These are phyloP conservation scores for Geotrichum europaeum DNA, from an alignment of 1,139 yeast species.

Conservation along the genomic window DNA sequence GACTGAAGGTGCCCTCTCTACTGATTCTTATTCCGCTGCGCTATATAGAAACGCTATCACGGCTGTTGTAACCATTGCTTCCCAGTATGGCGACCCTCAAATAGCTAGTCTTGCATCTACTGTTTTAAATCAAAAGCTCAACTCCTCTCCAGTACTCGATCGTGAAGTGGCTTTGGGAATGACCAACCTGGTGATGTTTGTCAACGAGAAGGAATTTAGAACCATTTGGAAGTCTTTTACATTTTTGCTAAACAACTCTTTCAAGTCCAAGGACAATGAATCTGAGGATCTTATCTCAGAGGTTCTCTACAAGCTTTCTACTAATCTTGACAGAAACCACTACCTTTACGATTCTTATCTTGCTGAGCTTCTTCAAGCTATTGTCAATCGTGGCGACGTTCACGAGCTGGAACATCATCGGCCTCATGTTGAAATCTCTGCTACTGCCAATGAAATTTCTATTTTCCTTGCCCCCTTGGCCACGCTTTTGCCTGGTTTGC, in stretches of 20 bases:
- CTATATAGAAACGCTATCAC: slow-evolving; percentile 48
- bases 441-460: slow-evolving; percentile 70
- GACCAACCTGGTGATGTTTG: slow-evolving; percentile 51
- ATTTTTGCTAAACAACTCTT: slow-evolving; percentile 12
- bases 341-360: slow-evolving; percentile 56
- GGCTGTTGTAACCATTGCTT: slow-evolving; percentile 67
- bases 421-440: slow-evolving; percentile 69
- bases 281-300: slow-evolving; percentile 44
- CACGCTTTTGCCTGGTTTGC: slow-evolving; percentile 56
- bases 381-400: slow-evolving; percentile 77
- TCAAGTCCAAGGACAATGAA: slow-evolving; percentile 5
- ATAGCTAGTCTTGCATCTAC: slow-evolving; percentile 79
- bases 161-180: slow-evolving; percentile 48
- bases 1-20: slow-evolving; percentile 29
- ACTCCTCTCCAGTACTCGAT: slow-evolving; percentile 39
- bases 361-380: slow-evolving; percentile 57
- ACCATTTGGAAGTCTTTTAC: slow-evolving; percentile 44
- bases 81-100: slow-evolving; percentile 62
- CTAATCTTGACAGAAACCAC: slow-evolving; percentile 30
- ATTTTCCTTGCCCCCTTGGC: slow-evolving; percentile 70
- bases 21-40: neutral
- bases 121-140: slow-evolving; percentile 74
- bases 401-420: slow-evolving; percentile 75
- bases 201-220: slow-evolving; percentile 56
- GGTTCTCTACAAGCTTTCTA: slow-evolving; percentile 41